Conservation (phyloP, 1,139 yeast genomes). For the Zygotorulaspora mrakii region DNA sequence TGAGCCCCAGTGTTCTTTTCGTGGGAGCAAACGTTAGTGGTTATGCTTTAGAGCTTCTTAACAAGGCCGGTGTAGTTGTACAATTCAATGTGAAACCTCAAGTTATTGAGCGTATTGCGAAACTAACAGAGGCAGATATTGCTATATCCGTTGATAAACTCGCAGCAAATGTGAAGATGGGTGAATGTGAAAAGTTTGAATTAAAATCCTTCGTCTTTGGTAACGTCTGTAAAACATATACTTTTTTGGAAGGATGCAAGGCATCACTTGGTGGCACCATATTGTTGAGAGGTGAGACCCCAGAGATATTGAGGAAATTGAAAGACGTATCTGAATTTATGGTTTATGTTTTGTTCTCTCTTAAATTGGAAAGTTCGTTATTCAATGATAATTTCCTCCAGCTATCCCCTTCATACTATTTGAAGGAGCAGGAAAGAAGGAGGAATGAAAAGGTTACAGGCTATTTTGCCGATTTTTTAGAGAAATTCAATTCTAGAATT, state of each 20-base stretch:
- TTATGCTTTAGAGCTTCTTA: slow-evolving; percentile 66
- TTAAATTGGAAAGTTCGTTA: slow-evolving; percentile 75
- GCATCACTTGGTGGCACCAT: slow-evolving; percentile 77
- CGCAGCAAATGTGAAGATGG: slow-evolving; percentile 59
- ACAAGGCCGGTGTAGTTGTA: slow-evolving; percentile 73
- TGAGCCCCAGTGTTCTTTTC: slow-evolving; percentile 75
- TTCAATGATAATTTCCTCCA: slow-evolving; percentile 70
- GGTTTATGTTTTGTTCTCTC: slow-evolving; percentile 70
- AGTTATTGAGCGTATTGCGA: slow-evolving; percentile 73
- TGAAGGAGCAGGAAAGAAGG: slow-evolving; percentile 20
- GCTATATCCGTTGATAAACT: slow-evolving; percentile 62
- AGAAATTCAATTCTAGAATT: slow-evolving; percentile 47
- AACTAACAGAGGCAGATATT: slow-evolving; percentile 81
- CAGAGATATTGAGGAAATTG: slow-evolving; percentile 55
- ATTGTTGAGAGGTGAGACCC: slow-evolving; percentile 71
- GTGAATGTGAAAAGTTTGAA: slow-evolving; percentile 68
- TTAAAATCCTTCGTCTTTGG: slow-evolving; percentile 61
- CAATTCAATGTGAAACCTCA: slow-evolving; percentile 77
- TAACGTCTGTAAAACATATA: slow-evolving; percentile 61
- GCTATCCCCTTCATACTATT: slow-evolving; percentile 40
- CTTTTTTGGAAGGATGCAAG: slow-evolving; percentile 75
- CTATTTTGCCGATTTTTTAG: slow-evolving; percentile 49
- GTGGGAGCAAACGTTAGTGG: slow-evolving; percentile 85
- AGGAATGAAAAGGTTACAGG: slow-evolving; percentile 22
- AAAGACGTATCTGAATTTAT: slow-evolving; percentile 80